These are phyloP conservation scores for Wickerhamiella slavikovae DNA, from an alignment of 805 yeast species.

Conservation along the genomic window DNA sequence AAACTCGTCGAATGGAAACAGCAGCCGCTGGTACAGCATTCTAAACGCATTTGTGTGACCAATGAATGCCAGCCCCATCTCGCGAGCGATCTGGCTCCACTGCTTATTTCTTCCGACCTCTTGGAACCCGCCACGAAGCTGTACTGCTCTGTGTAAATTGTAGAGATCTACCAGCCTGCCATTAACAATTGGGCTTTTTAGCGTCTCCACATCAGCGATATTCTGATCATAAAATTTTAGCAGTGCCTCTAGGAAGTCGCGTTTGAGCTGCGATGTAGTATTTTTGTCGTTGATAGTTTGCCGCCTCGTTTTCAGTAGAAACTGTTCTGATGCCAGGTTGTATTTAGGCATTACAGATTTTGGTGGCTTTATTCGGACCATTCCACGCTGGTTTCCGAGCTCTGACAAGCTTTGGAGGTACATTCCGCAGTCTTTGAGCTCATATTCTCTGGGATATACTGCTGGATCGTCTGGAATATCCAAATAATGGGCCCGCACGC, in stretches of 20 bases:
- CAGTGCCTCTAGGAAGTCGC: constrained; percentile 2
- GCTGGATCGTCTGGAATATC: constrained; percentile 31
- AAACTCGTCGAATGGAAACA: constrained; percentile 17
- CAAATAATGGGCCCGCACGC: neutral
- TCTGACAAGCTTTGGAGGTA: constrained; percentile 34
- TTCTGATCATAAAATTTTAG: neutral
- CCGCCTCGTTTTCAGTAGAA: constrained; percentile 1
- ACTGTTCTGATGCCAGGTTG: constrained; percentile 15
- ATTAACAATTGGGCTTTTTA: constrained; percentile 44
- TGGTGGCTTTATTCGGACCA: constrained; percentile 56
- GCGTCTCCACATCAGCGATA: neutral
- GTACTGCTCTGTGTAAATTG: constrained; percentile 35
- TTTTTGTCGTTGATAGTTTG: constrained; percentile 1
- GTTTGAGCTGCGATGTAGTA: neutral
- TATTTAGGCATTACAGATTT: constrained; percentile 22
- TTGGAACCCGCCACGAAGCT: constrained; percentile 43
- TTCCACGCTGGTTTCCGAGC: constrained; percentile 44
- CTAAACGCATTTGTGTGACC: constrained; percentile 49
- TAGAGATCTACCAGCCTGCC: constrained; percentile 45
- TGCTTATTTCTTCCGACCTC: constrained; percentile 41
- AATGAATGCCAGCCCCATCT: constrained; percentile 57
- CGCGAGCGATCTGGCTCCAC: constrained; percentile 75
- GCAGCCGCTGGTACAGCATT: constrained; percentile 24
- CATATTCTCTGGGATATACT: constrained; percentile 30
- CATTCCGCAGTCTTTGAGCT: constrained; percentile 43